phyloP scores from a whole-genome alignment of 2,329 filamentous ascomycete species.

The Chaetothyriales sp. region DNA sequence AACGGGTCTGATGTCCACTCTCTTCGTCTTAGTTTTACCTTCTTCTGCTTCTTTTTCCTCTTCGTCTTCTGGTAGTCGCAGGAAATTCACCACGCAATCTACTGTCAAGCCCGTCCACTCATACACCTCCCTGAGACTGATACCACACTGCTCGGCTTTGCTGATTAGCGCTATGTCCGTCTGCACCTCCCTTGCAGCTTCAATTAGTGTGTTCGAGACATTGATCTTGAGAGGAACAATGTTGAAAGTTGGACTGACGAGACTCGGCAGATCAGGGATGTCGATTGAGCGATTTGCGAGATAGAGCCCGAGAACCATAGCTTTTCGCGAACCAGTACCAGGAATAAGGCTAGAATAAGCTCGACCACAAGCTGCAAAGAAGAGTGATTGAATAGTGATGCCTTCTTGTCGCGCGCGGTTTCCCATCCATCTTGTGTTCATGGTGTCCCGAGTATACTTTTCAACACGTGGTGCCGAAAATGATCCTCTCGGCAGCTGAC shows the following conservation, averaged over 20 bases:
- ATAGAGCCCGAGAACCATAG: conserved; percentile 63
- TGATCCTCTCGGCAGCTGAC: conserved; percentile 1
- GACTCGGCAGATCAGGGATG: conserved; percentile 35
- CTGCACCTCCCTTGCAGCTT: conserved; percentile 51
- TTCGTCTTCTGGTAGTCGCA: conserved; percentile 40
- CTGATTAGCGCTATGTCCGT: conserved; percentile 51
- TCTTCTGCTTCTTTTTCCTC: neutral
- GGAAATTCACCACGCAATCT: conserved; percentile 69
- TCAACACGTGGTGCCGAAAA: conserved; percentile 22
- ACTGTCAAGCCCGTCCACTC: conserved; percentile 60
- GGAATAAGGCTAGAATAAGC: conserved; percentile 27
- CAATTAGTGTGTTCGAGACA: conserved; percentile 27
- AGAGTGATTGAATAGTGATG: conserved; percentile 56
- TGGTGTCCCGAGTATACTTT: conserved; percentile 34
- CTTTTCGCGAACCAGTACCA: conserved; percentile 8
- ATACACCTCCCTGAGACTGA: conserved; percentile 56
- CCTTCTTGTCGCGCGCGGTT: conserved; percentile 37
- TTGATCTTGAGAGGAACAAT: conserved; percentile 57
- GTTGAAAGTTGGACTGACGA: conserved; percentile 60
- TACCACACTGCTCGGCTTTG: conserved; percentile 40
- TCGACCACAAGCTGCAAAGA: conserved; percentile 59
- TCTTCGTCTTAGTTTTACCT: neutral
- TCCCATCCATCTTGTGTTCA: conserved; percentile 31
- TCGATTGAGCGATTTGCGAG: conserved; percentile 58
- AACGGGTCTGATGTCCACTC: neutral